A percentile compares a stretch with the other conserved stretches of the same genome.
Conservation (phyloP, 495 filamentous ascomycete genomes). For the Trichocladium uniseriatum region DNA sequence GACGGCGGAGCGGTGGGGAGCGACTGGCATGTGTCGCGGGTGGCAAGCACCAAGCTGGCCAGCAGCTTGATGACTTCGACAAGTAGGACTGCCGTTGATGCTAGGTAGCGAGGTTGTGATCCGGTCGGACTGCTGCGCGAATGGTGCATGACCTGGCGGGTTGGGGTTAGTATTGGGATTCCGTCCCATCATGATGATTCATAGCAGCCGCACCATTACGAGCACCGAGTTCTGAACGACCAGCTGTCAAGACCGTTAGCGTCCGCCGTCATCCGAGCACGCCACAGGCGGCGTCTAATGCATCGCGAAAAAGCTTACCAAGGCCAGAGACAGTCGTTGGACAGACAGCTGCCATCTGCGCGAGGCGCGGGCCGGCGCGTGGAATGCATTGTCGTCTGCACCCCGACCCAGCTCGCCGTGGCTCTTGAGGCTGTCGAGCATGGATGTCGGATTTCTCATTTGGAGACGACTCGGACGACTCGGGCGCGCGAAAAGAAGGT, state of each 20-base stretch:
- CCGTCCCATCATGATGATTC: background rate
- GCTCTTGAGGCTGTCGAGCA: conserved; percentile 10
- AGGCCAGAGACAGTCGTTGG: conserved; percentile 8
- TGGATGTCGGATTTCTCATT: too few species aligned
- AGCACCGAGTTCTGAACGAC: conserved; percentile 48
- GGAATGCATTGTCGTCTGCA: too few species aligned
- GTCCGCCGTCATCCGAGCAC: too few species aligned
- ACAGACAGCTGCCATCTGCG: conserved; percentile 8
- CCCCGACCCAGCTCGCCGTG: conserved; percentile 4
- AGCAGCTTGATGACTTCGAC: conserved; percentile 63
- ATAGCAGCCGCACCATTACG: conserved; percentile 36
- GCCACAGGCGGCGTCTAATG: background rate
- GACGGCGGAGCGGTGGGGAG: conserved; percentile 46
- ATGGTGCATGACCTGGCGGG: conserved; percentile 61
- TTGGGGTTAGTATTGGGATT: background rate
- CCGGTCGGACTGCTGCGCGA: conserved; percentile 58
- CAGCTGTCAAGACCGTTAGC: conserved; percentile 35
- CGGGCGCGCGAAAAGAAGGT: too few species aligned
- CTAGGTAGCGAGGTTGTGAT: conserved; percentile 55
- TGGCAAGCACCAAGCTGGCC: conserved; percentile 47
- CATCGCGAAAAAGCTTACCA: conserved; percentile 2
- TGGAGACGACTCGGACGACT: background rate
- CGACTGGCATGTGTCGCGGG: conserved; percentile 37
- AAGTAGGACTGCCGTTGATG: conserved; percentile 66
- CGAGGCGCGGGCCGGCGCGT: too few species aligned